A percentile compares a stretch with the other conserved stretches of the same genome.
Evolutionary conservation across 192 early-diverging fungal genomes (phyloP).

Genomic region (Backusella westeae): DNA sequence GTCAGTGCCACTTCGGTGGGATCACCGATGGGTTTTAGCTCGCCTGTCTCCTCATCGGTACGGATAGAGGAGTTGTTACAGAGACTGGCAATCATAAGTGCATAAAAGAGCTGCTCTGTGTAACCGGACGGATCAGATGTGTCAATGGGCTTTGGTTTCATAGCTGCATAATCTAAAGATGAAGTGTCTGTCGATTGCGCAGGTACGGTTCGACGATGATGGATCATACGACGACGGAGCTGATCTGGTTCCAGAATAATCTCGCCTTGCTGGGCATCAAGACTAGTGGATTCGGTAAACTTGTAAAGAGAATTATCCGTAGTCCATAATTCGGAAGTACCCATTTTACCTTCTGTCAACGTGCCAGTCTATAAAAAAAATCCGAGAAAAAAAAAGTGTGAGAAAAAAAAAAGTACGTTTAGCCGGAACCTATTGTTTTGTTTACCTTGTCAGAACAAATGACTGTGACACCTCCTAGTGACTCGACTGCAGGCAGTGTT

Average conservation of each 20-base stretch:
- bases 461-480: slow-evolving; percentile 90
- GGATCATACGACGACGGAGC: slow-evolving; percentile 29
- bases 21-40: slow-evolving; percentile 83
- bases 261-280: slow-evolving; percentile 47
- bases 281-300: slow-evolving; percentile 59
- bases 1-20: slow-evolving; percentile 95
- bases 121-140: not conserved
- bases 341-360: slow-evolving; percentile 98
- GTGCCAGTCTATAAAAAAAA: slow-evolving; percentile 60
- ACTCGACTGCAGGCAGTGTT: slow-evolving; percentile 92
- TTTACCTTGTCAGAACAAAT: slow-evolving; percentile 98
- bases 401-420: not conserved
- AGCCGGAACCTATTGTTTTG: slow-evolving; percentile 52
- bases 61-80: slow-evolving; percentile 86
- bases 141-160: slow-evolving; percentile 25
- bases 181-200: not conserved
- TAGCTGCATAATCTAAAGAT: slow-evolving; percentile 5
- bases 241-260: slow-evolving; percentile 17
- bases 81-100: slow-evolving; percentile 73
- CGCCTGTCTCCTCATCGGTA: slow-evolving; percentile 9
- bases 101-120: slow-evolving; percentile 11
- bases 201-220: slow-evolving; percentile 31
- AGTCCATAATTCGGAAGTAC: slow-evolving; percentile 81
- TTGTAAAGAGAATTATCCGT: slow-evolving; percentile 61
- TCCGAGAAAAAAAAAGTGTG: not conserved